Evolutionary conservation across 1,284 basidiomycete genomes (phyloP).

Genomic region (Puccinia coronata): DNA sequence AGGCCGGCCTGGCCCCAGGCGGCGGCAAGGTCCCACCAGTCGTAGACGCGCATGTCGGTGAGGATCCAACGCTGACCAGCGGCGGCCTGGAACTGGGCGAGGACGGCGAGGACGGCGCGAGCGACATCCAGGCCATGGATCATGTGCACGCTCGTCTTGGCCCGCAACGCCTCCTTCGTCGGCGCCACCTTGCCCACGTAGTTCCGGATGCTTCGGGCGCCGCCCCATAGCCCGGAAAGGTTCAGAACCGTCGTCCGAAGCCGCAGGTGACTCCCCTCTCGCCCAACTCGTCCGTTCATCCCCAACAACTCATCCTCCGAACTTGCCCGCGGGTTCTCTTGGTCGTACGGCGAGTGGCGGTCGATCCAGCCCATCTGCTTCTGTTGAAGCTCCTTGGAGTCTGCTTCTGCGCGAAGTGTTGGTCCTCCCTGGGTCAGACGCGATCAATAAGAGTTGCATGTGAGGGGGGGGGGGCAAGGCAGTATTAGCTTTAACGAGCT

Average conservation of each 20-base stretch:
- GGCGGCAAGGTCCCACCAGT: constrained; percentile 70
- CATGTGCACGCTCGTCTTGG: constrained; percentile 66
- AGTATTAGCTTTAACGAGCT: neutral
- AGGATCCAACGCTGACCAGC: constrained; percentile 56
- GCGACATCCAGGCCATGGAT: constrained; percentile 62
- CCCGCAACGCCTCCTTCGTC: constrained; percentile 64
- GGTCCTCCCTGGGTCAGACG: constrained; percentile 12
- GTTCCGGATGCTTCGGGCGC: constrained; percentile 62
- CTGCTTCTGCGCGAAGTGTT: neutral
- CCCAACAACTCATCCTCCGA: constrained; percentile 66
- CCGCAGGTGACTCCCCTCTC: neutral
- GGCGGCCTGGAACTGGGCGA: constrained; percentile 32
- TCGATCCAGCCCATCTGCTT: constrained; percentile 61
- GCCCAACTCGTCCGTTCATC: constrained; percentile 58
- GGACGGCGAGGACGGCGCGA: constrained; percentile 63
- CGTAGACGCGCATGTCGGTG: constrained; percentile 66
- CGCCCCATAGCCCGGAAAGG: constrained; percentile 69
- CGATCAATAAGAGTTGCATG: neutral
- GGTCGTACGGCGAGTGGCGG: constrained; percentile 63
- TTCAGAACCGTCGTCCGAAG: constrained; percentile 64
- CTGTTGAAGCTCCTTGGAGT: neutral
- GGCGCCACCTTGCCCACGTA: constrained; percentile 65
- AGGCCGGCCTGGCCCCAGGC: constrained; percentile 62
- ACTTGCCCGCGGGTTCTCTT: constrained; percentile 61
- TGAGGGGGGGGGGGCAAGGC: neutral